Conservation (phyloP, 2,329 filamentous ascomycete species). For the Fusarium odoratissimum region DNA sequence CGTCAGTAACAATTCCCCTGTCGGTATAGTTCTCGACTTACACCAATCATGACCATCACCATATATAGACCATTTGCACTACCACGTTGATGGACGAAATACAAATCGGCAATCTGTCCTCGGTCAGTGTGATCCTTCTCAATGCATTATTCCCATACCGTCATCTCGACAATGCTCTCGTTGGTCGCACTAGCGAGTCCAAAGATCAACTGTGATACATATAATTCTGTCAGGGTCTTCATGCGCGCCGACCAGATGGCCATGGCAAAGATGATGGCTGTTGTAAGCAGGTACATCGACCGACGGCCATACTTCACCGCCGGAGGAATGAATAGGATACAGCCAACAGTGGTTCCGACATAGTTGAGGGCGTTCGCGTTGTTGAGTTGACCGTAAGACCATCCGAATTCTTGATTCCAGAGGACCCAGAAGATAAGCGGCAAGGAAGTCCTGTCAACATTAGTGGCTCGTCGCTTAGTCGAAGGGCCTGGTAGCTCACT, state of each 20-base stretch:
- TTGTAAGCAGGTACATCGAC: slow-evolving; percentile 42
- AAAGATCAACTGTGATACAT: slow-evolving; percentile 30
- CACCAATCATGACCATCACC: slow-evolving; percentile 44
- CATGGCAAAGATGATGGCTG: slow-evolving; percentile 3
- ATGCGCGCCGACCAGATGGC: slow-evolving; percentile 4
- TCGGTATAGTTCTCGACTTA: neutral
- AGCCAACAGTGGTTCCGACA: slow-evolving; percentile 45
- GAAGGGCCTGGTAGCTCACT: neutral
- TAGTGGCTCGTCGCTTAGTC: neutral
- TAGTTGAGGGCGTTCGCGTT: slow-evolving; percentile 39
- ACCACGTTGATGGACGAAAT: slow-evolving; percentile 47
- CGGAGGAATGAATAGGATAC: slow-evolving; percentile 48
- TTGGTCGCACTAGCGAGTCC: slow-evolving; percentile 52
- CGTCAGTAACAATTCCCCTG: neutral
- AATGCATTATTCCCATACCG: slow-evolving; percentile 20
- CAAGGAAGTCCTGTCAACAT: slow-evolving; percentile 25
- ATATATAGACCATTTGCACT: slow-evolving; percentile 46
- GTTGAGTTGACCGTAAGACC: slow-evolving; percentile 40
- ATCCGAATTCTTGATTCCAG: slow-evolving; percentile 42
- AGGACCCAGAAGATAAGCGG: slow-evolving; percentile 46
- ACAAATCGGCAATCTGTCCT: slow-evolving; percentile 44
- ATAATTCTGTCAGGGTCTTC: neutral
- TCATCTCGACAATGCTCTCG: slow-evolving; percentile 53
- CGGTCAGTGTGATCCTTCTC: neutral
- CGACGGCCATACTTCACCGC: slow-evolving; percentile 48